These are phyloP conservation scores for Solanum hybrid DNA, from an alignment of 305 asterid genomes.

Conservation along the genomic window DNA sequence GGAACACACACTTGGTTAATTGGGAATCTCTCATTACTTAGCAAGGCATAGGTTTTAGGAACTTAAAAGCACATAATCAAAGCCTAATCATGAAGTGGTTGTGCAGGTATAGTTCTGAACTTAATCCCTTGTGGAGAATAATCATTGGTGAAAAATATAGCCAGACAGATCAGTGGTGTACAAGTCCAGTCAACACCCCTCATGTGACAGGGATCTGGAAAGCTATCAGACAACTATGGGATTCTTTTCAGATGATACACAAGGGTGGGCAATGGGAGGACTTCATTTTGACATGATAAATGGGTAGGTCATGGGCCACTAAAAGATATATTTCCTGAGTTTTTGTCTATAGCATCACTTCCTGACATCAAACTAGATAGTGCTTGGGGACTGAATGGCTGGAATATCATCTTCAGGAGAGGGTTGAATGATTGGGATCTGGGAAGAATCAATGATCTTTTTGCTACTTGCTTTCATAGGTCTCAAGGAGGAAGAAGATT, in stretches of 20 bases:
- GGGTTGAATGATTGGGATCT: neutral
- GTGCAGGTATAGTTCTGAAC: neutral
- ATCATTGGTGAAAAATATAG: neutral
- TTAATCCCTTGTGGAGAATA: neutral
- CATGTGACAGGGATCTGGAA: neutral
- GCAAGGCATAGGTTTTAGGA: neutral
- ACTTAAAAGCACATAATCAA: neutral
- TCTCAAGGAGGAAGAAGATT: neutral
- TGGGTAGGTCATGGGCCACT: neutral
- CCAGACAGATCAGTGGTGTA: neutral
- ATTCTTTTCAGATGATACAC: neutral
- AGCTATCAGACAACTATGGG: neutral
- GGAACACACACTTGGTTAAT: neutral
- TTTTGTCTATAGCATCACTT: neutral
- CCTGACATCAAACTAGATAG: neutral
- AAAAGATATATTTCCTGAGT: neutral
- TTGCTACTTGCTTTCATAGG: neutral
- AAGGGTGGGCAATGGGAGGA: neutral
- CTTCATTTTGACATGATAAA: neutral
- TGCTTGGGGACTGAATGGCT: neutral
- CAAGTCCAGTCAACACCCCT: neutral
- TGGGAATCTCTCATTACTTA: neutral
- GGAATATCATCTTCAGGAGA: neutral
- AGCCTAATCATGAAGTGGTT: neutral
- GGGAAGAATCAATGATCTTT: neutral